A percentile compares a stretch with the other conserved stretches of the same genome.
These are phyloP conservation scores for Salix caprea DNA, from an alignment of 345 rosid species.

Conservation along the genomic window DNA sequence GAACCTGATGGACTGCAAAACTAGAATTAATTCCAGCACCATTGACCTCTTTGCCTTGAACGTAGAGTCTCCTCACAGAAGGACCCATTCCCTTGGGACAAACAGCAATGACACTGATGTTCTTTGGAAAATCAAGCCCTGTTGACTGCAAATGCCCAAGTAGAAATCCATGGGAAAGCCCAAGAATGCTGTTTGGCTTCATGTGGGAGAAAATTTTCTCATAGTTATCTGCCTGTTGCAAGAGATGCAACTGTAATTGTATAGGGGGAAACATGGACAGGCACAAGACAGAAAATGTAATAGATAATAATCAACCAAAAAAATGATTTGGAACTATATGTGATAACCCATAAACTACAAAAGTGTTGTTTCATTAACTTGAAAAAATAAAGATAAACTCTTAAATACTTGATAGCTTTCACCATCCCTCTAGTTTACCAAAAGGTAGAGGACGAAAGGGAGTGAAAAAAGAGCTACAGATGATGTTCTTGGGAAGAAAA, in stretches of 20 bases:
- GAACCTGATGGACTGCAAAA: constrained; percentile 87
- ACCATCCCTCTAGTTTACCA: background rate
- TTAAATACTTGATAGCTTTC: background rate
- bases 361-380: background rate
- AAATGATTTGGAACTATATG: background rate
- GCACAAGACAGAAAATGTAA: background rate
- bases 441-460: background rate
- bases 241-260: background rate
- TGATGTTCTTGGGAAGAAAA: background rate
- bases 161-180: constrained; percentile 92
- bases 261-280: background rate
- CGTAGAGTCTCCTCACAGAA: constrained; percentile 87
- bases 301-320: background rate
- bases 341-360: background rate
- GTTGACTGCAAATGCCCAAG: constrained; percentile 74
- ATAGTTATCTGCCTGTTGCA: constrained; percentile 71
- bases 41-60: constrained; percentile 88
- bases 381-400: background rate
- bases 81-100: constrained; percentile 98
- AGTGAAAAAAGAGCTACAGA: background rate
- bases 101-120: constrained; percentile 81
- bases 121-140: constrained; percentile 78
- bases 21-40: constrained; percentile 96
- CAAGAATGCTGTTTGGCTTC: constrained; percentile 94
- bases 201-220: constrained; percentile 76